These are phyloP conservation scores for Amanita brunnescens DNA, from an alignment of 768 basidiomycete genomes.

Conservation along the genomic window DNA sequence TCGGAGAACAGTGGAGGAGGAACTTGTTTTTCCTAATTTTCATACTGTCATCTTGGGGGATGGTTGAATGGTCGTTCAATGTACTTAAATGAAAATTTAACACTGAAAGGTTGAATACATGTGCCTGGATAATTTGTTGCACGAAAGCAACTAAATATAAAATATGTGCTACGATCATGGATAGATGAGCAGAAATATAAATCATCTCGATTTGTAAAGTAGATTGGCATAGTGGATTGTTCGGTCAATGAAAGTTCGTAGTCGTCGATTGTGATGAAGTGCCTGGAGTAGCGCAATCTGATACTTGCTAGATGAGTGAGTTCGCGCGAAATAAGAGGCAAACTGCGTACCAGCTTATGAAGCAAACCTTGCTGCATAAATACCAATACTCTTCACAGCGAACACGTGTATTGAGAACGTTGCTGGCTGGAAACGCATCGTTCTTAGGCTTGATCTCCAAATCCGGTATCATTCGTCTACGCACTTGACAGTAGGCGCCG, in stretches of 20 bases:
- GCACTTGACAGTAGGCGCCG: neutral
- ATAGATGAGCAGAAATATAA: neutral
- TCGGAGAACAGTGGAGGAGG: slow-evolving; percentile 90
- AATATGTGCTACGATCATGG: neutral
- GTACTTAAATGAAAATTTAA: neutral
- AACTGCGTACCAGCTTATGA: neutral
- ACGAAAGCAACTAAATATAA: no score
- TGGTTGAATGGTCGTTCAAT: slow-evolving; percentile 6
- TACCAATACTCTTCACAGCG: neutral
- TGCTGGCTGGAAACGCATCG: neutral
- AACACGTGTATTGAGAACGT: neutral
- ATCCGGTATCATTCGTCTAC: neutral
- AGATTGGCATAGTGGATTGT: neutral
- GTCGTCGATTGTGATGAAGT: neutral
- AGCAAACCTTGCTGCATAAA: neutral
- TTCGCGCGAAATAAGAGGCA: no score
- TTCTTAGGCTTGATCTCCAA: neutral
- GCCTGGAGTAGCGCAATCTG: neutral
- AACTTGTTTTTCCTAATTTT: slow-evolving; percentile 94
- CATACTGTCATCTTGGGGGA: slow-evolving; percentile 65
- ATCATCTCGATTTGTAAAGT: neutral
- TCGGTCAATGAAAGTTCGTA: neutral
- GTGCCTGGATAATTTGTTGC: no score
- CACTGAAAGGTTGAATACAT: no score
- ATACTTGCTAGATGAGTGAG: neutral